Evolutionary conservation across 768 basidiomycete species (phyloP), one percentile per base, ranked within the genome.

Genomic region (Kondoa malvinella): DNA sequence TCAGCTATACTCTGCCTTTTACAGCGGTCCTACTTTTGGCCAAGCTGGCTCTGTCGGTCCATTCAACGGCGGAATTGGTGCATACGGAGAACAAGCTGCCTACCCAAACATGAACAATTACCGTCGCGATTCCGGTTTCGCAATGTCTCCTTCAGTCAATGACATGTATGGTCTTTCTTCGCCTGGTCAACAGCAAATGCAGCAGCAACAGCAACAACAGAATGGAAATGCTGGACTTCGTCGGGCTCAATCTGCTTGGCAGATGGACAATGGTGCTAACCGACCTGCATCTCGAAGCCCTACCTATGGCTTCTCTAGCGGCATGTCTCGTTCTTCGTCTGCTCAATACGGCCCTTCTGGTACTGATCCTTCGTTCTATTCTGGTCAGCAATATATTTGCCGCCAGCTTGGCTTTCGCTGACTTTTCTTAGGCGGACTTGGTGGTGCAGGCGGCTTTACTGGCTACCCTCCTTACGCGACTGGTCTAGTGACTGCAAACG

Each of bases 401-500:
- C 8, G 17, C n/a, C 32, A n/a, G 17, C 21, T 62, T 3, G 3
- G n/a, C 31, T 25, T 4, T 50, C 25, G 32, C 15, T n/a, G n/a
- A 31, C 57, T 60, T n/a, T n/a, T 8, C 56, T 14, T 56, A 59
- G 58, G 66, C 32, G 66, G 34, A 58, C 33, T 27, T n/a, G 29
- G 65, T n/a, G 29, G 29, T 15, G 34, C 57, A 2, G 50, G 34
- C 34, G 21, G 14, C 34, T 66, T 57, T 40, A 32, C 33, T n/a
- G 58, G 21, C 31, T 33, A 56, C 29, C 34, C 67, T 25, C 12
- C 34, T 34, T 67, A 67, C 34, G 66, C 64, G 2, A 33, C 29
- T 26, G 67, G 67, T 25, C 2, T 67, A 32, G 67, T 67, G 16
- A 34, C 26, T 16, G 30, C 29, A 8, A 64, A 30, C 61, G 57